These are phyloP conservation scores for Geotrichum fermentans DNA, from an alignment of 1,139 yeast genomes.

Conservation along the genomic window DNA sequence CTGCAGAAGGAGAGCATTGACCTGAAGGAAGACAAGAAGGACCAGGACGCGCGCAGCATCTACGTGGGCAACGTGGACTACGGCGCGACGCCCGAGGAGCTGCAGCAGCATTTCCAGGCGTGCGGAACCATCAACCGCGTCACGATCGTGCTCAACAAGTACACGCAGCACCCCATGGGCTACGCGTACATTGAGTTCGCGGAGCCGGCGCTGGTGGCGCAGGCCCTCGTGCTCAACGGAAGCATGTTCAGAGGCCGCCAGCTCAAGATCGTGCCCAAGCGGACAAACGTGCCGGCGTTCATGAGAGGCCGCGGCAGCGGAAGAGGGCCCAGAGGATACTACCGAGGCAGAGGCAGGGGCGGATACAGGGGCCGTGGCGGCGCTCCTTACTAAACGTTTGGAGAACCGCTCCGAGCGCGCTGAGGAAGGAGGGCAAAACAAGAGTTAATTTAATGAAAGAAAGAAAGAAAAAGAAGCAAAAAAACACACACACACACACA, in stretches of 20 bases:
- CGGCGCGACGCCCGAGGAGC: conserved; percentile 70
- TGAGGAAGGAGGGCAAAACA: neutral
- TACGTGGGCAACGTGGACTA: conserved; percentile 88
- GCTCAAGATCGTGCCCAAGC: conserved; percentile 65
- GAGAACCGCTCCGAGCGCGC: neutral
- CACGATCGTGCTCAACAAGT: conserved; percentile 67
- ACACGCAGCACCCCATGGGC: conserved; percentile 78
- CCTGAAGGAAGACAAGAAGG: conserved; percentile 47
- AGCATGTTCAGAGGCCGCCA: conserved; percentile 61
- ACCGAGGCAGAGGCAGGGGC: conserved; percentile 40
- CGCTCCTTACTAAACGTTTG: conserved; percentile 31
- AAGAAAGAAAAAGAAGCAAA: conserved; percentile 8
- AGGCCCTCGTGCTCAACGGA: conserved; percentile 66
- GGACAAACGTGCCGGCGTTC: conserved; percentile 68
- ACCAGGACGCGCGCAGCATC: conserved; percentile 70
- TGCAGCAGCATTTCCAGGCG: conserved; percentile 69
- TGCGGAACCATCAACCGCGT: conserved; percentile 81
- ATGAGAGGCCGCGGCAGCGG: conserved; percentile 45
- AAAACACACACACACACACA: conserved; percentile 11
- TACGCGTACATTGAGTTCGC: conserved; percentile 81
- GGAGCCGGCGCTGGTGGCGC: conserved; percentile 54
- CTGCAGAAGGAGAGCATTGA: conserved; percentile 45
- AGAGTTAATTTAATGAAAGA: too few species aligned
- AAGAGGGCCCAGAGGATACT: conserved; percentile 42
- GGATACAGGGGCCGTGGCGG: conserved; percentile 39